phyloP scores from a whole-genome alignment of 2,329 filamentous ascomycete genomes.

The Trichoderma atrobrunneum region DNA sequence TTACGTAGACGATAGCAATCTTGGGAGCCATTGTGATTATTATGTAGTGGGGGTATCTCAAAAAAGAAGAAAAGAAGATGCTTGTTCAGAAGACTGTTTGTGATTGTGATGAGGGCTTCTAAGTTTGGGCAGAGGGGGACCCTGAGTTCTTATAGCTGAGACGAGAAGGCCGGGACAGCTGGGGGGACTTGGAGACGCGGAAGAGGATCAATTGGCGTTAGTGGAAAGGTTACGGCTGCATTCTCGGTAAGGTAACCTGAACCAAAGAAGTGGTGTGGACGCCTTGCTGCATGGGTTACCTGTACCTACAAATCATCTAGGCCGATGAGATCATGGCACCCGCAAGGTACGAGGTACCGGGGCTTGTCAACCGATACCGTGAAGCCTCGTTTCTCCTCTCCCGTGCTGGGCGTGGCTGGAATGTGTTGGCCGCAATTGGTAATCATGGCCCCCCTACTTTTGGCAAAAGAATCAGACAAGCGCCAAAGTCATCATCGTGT shows the following conservation, averaged over 20 bases:
- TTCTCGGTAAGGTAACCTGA: neutral
- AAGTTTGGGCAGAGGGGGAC: constrained; percentile 6
- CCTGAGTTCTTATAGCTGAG: constrained; percentile 27
- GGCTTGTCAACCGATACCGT: neutral
- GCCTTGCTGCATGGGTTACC: neutral
- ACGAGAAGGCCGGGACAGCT: neutral
- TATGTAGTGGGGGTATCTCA: constrained; percentile 13
- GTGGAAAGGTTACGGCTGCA: constrained; percentile 6
- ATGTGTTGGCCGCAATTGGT: constrained; percentile 6
- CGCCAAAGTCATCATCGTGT: constrained; percentile 15
- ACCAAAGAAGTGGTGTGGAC: neutral
- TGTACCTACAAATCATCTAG: neutral
- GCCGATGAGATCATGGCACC: constrained; percentile 8
- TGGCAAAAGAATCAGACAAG: neutral
- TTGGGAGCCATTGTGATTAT: constrained; percentile 74
- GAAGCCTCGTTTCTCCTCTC: neutral
- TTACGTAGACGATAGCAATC: constrained; percentile 85
- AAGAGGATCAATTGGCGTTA: constrained; percentile 1
- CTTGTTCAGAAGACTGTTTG: constrained; percentile 1
- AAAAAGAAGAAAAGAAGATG: constrained; percentile 9
- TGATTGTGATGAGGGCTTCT: constrained; percentile 4
- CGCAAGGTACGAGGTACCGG: neutral
- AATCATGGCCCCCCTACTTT: neutral
- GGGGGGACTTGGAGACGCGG: neutral
- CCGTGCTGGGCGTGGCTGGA: neutral